Conservation (phyloP, 352 stramenopile genomes). For the Halophytophthora batemanensis region DNA sequence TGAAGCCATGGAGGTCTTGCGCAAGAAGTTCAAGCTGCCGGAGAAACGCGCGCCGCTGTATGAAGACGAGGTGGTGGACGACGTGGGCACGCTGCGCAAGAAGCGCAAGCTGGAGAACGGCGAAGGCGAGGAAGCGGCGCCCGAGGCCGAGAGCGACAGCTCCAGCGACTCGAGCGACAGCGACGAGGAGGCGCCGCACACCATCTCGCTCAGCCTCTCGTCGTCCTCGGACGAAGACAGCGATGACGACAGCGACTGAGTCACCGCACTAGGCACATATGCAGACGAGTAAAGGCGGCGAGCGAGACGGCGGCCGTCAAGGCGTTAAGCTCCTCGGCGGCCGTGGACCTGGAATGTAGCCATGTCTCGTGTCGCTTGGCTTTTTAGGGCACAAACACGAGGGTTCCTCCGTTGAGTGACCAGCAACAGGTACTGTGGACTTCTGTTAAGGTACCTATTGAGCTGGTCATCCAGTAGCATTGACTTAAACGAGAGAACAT, state of each 20-base stretch:
- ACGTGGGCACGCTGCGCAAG: conserved; percentile 64
- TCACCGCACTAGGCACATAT: no score
- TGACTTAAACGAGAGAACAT: no score
- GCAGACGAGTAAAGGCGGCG: no score
- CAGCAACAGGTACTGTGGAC: no score
- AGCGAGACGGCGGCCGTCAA: no score
- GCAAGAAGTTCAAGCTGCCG: conserved; percentile 78
- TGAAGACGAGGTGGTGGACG: conserved; percentile 72
- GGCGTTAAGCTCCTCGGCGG: no score
- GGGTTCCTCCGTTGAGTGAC: no score
- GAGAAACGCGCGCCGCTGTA: conserved; percentile 68
- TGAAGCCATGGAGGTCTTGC: conserved; percentile 72
- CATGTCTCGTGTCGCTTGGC: no score
- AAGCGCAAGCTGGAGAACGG: conserved; percentile 58
- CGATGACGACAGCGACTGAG: conserved; percentile 51
- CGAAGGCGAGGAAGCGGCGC: conserved; percentile 28
- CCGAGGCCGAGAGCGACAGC: conserved; percentile 40
- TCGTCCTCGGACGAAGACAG: conserved; percentile 61
- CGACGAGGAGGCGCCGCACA: conserved; percentile 54
- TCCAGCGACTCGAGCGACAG: conserved; percentile 57
- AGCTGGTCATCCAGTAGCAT: no score
- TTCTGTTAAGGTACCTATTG: no score
- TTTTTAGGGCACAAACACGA: no score
- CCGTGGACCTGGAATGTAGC: no score
- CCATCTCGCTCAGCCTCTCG: conserved; percentile 73